phyloP scores from a whole-genome alignment of 2,329 filamentous ascomycete genomes.

The Beauveria asiatica region DNA sequence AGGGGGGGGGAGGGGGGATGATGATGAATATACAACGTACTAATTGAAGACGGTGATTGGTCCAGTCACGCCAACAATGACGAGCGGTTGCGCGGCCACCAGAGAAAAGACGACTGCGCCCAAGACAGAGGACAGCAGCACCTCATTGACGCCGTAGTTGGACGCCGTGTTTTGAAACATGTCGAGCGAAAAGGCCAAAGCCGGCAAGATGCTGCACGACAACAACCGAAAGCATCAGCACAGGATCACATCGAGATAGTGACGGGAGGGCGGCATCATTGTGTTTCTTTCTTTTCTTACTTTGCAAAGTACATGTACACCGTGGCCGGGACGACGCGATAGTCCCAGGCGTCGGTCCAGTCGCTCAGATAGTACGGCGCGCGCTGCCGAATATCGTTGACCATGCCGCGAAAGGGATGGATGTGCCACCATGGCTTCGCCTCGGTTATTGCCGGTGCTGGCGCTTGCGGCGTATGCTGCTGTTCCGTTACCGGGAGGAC shows the following conservation, averaged over 20 bases:
- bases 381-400: conserved; percentile 65
- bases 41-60: conserved; percentile 94
- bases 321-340: conserved; percentile 77
- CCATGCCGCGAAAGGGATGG: conserved; percentile 67
- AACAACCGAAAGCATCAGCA: conserved; percentile 11
- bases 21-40: conserved; percentile 27
- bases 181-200: conserved; percentile 80
- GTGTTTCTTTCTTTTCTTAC: conserved; percentile 41
- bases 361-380: conserved; percentile 74
- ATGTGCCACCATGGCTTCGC: conserved; percentile 62
- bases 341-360: conserved; percentile 83
- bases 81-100: conserved; percentile 73
- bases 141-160: conserved; percentile 85
- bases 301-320: conserved; percentile 95
- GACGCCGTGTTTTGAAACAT: conserved; percentile 86
- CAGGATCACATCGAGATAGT: too few species aligned
- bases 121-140: conserved; percentile 75
- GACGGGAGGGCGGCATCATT: too few species aligned
- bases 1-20: neutral
- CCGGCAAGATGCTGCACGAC: conserved; percentile 64
- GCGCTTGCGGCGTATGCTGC: neutral
- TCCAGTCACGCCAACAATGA: conserved; percentile 83
- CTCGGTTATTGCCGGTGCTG: neutral
- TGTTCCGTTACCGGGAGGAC: conserved; percentile 1
- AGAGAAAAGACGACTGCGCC: conserved; percentile 74